These are phyloP conservation scores for Ustilago xerochloae DNA, from an alignment of 1,284 basidiomycete genomes.

Conservation along the genomic window DNA sequence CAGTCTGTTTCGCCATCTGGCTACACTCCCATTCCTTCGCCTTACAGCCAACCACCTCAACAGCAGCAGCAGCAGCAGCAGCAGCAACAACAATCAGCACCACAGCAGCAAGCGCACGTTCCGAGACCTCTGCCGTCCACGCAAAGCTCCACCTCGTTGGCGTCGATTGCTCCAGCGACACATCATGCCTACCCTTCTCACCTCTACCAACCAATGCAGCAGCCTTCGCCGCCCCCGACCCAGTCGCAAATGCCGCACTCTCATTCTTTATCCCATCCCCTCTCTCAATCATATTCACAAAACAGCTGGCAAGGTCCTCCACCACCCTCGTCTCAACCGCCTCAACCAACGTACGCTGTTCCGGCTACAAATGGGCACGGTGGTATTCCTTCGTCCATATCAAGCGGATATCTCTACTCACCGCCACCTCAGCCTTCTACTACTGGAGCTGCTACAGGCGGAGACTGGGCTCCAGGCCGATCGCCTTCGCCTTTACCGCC, in stretches of 20 bases:
- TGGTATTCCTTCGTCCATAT: conserved; percentile 9
- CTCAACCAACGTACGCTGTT: conserved; percentile 15
- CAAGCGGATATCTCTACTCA: conserved; percentile 38
- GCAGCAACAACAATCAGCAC: neutral
- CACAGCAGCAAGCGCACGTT: conserved; percentile 11
- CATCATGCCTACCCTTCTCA: conserved; percentile 29
- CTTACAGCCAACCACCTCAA: conserved; percentile 13
- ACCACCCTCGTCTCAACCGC: conserved; percentile 6
- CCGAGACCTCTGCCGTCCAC: conserved; percentile 41
- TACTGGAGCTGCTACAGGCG: neutral
- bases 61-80: neutral
- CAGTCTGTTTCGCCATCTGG: neutral
- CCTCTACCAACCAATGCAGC: conserved; percentile 28
- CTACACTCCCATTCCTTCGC: conserved; percentile 37
- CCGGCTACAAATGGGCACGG: conserved; percentile 4
- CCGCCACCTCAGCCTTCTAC: conserved; percentile 4
- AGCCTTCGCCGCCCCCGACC: conserved; percentile 30
- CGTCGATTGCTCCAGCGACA: conserved; percentile 8
- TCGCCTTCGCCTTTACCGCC: conserved; percentile 35
- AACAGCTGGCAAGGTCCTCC: conserved; percentile 25
- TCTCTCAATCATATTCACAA: conserved; percentile 22
- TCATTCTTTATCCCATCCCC: conserved; percentile 15
- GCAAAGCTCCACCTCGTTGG: conserved; percentile 18
- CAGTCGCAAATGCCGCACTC: conserved; percentile 10
- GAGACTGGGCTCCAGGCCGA: conserved; percentile 14